Conservation (phyloP, 768 basidiomycete genomes). For the Russula olivacea region DNA sequence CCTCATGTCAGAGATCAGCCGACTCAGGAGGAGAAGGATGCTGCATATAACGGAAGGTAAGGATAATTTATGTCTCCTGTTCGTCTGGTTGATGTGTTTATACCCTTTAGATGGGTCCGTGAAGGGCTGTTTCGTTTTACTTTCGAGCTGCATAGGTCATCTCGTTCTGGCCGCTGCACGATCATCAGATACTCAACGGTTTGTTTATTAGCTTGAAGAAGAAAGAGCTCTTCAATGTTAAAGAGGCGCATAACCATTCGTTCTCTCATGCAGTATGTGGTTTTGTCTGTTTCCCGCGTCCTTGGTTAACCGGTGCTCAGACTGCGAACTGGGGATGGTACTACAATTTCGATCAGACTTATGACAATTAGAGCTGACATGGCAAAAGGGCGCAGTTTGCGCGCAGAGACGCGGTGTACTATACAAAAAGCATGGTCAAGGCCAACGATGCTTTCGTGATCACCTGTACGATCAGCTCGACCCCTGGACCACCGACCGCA, state of each 20-base stretch:
- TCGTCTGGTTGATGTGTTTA: neutral
- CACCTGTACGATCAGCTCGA: conserved; percentile 70
- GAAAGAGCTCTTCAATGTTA: conserved; percentile 50
- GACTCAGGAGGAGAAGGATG: conserved; percentile 68
- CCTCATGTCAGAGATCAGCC: conserved; percentile 44
- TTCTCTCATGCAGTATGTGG: conserved; percentile 60
- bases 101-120: conserved; percentile 62
- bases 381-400: conserved; percentile 68
- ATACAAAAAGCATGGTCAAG: conserved; percentile 46
- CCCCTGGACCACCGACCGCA: conserved; percentile 46
- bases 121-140: conserved; percentile 82
- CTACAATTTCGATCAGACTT: neutral
- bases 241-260: conserved; percentile 78
- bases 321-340: conserved; percentile 90
- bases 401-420: conserved; percentile 64
- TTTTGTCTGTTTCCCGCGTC: too few species aligned
- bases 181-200: neutral
- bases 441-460: conserved; percentile 67
- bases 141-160: conserved; percentile 72
- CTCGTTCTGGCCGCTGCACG: conserved; percentile 1
- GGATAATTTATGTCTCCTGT: conserved; percentile 6
- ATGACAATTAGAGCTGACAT: conserved; percentile 4
- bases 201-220: conserved; percentile 38
- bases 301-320: conserved; percentile 32
- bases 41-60: conserved; percentile 53